A percentile compares a stretch with the other conserved stretches of the same genome.
Evolutionary conservation across 495 filamentous ascomycete species (phyloP).

Genomic region (Cenococcum geophilum): DNA sequence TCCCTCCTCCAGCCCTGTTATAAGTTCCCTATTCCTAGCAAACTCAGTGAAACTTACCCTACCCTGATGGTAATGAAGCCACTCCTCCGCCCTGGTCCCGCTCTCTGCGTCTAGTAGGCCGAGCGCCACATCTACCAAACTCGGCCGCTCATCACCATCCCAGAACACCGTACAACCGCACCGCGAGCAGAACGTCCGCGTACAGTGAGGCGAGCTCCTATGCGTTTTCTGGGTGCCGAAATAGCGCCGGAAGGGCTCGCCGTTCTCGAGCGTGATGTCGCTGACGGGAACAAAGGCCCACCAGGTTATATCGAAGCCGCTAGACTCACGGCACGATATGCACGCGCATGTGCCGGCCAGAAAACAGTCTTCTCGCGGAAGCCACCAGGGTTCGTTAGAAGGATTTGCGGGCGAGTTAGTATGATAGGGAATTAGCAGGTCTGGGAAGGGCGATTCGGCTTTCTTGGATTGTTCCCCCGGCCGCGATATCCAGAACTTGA

Average conservation of each 20-base stretch:
- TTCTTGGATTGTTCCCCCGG: constrained; percentile 41
- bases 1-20: constrained; percentile 34
- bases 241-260: constrained; percentile 25
- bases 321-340: constrained; percentile 53
- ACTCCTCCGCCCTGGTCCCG: constrained; percentile 52
- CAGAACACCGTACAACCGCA: constrained; percentile 68
- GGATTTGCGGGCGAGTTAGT: constrained; percentile 39
- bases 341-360: constrained; percentile 63
- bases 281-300: constrained; percentile 63
- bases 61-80: constrained; percentile 55
- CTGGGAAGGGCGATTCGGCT: constrained; percentile 47
- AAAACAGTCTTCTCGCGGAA: constrained; percentile 46
- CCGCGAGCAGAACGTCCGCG: constrained; percentile 56
- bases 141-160: constrained; percentile 51
- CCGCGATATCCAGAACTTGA: constrained; percentile 43
- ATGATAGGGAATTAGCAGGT: constrained; percentile 49
- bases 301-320: constrained; percentile 60
- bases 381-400: constrained; percentile 50
- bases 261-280: constrained; percentile 48
- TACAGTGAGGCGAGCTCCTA: constrained; percentile 48
- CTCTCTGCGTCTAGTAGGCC: constrained; percentile 50
- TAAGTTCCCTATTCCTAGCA: constrained; percentile 45
- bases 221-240: constrained; percentile 52
- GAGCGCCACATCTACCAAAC: constrained; percentile 58
- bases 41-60: constrained; percentile 60